Evolutionary conservation across 2,329 filamentous ascomycete species (phyloP).

Genomic region (Aureobasidium sp.): DNA sequence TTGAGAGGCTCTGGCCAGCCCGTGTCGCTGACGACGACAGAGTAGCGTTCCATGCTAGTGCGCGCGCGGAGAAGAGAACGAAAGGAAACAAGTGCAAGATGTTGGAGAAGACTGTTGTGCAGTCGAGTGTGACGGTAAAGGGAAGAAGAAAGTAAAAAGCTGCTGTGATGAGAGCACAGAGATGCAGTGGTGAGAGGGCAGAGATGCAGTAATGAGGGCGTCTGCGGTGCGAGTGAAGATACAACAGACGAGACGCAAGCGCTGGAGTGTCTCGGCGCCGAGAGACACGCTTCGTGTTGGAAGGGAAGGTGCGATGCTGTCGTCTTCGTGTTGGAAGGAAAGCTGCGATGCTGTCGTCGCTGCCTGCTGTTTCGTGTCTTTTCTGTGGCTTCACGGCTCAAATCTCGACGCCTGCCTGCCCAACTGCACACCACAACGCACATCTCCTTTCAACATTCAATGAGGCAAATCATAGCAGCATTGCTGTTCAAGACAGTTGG

Average conservation of each 20-base stretch:
- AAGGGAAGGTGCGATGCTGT: neutral
- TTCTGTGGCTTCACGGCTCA: neutral
- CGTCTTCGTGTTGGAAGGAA: neutral
- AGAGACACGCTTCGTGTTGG: neutral
- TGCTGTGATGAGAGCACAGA: neutral
- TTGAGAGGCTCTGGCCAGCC: constrained; percentile 12
- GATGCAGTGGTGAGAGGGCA: neutral
- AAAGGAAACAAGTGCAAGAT: neutral
- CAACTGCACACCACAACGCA: neutral
- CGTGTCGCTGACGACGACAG: constrained; percentile 16
- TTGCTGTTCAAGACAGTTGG: neutral
- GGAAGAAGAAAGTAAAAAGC: neutral
- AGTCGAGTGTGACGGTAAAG: neutral
- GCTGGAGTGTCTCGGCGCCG: neutral
- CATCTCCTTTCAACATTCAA: neutral
- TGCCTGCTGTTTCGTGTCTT: neutral
- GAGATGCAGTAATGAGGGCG: neutral
- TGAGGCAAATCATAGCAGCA: neutral
- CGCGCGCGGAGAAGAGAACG: neutral
- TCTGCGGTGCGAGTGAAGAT: neutral
- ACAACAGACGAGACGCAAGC: neutral
- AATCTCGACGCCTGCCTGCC: neutral
- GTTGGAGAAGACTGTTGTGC: neutral
- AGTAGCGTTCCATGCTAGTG: constrained; percentile 20
- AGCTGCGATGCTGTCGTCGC: neutral